Evolutionary conservation across 2,329 filamentous ascomycete species (phyloP), one percentile per base, ranked within the genome.

Genomic region (Colletotrichum paranaense): DNA sequence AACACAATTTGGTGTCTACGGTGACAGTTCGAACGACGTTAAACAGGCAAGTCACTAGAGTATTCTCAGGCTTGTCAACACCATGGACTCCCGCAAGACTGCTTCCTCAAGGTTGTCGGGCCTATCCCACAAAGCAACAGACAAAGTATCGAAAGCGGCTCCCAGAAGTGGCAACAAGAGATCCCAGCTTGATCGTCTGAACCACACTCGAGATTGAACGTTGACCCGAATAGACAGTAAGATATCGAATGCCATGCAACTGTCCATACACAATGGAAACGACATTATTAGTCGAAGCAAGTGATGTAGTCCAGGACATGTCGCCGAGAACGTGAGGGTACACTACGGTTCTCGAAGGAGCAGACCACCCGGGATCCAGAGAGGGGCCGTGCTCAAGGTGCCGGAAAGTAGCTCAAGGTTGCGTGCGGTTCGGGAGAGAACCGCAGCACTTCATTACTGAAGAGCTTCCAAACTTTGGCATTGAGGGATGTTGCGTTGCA

Each of bases 311-410:
- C 26, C 14, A 14, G 11, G 63, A 28, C 12, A 49, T 64, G 26
- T 35, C 49, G 24, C 32, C 14, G 11, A 14, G 32, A 30, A 19
- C 38, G 24, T 24, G 26, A 57, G 26, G 60, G 35, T 38, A 11
- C 30, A 32, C 30, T 32, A 32, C 14, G 2, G 7, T 52, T 32
- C 53, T 32, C 14, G 49, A 57, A 35, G n/a, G 35, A 46, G 30
- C 22, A 53, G 62, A 14, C 35, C 38, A 32, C 62, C 62, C 62
- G 49, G 49, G 46, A 46, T 11, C 26, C 19, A 53, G 46, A 32
- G 38, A 24, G 42, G 65, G 42, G 57, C 60, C 67, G 59, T 68
- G 52, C 35, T 63, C 42, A 8, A 49, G 60, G 60, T 53, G 42
- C 42, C 42, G 42, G 26, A 52, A 32, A 62, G 42, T 22, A 53